These are phyloP conservation scores for Stylosanthes scabra DNA, from an alignment of 331 rosid species.

Conservation along the genomic window DNA sequence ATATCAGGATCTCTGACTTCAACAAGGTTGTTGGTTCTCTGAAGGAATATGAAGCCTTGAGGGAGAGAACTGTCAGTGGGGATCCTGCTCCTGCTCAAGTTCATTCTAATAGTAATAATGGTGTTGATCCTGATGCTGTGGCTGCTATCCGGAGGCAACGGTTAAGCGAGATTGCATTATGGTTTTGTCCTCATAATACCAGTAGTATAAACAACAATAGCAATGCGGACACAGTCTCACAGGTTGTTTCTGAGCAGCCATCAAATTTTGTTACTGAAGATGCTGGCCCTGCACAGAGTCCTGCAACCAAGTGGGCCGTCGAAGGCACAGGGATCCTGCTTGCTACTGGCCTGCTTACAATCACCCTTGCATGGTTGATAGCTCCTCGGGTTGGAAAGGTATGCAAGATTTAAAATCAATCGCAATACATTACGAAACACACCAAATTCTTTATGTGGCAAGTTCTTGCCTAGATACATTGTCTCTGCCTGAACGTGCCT, in stretches of 20 bases:
- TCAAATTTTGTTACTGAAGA: slow-evolving; percentile 58
- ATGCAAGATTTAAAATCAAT: slow-evolving; percentile 37
- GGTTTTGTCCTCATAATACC: slow-evolving; percentile 83
- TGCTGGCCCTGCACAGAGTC: slow-evolving; percentile 61
- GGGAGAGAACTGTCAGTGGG: slow-evolving; percentile 88
- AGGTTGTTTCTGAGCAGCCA: slow-evolving; percentile 71
- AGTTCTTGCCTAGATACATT: slow-evolving; percentile 22
- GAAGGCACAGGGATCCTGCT: slow-evolving; percentile 94
- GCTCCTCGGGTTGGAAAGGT: slow-evolving; percentile 99
- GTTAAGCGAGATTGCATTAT: slow-evolving; percentile 80
- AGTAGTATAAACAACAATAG: slow-evolving; percentile 43
- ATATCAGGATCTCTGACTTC: slow-evolving; percentile 76
- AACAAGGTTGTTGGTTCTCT: slow-evolving; percentile 73
- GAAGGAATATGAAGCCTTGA: slow-evolving; percentile 83
- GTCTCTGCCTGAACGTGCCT: slow-evolving; percentile 10
- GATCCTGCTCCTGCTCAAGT: slow-evolving; percentile 52
- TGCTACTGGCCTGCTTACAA: slow-evolving; percentile 96
- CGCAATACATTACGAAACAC: background rate
- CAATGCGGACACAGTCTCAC: slow-evolving; percentile 60
- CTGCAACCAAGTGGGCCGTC: slow-evolving; percentile 90
- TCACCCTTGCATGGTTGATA: slow-evolving; percentile 90
- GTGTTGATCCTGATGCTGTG: slow-evolving; percentile 93
- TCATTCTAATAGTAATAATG: slow-evolving; percentile 46
- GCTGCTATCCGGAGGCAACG: slow-evolving; percentile 96
- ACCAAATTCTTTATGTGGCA: background rate